Evolutionary conservation across 1,284 basidiomycete species (phyloP).

Genomic region (Stereum hirsutum): DNA sequence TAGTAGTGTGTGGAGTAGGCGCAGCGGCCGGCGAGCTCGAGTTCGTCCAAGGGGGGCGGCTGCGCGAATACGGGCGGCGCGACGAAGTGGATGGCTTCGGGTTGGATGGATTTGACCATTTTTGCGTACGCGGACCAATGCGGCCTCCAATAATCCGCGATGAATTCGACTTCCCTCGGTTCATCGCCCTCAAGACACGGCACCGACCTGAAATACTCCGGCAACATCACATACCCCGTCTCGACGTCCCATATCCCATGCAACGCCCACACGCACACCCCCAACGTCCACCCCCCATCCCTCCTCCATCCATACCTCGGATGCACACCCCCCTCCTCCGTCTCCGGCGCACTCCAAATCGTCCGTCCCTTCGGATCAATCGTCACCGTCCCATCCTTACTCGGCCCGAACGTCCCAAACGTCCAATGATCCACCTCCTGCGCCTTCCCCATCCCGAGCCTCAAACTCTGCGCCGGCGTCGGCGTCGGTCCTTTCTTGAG

Average conservation of each 20-base stretch:
- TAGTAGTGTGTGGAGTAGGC: slow-evolving; percentile 90
- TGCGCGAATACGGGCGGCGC: slow-evolving; percentile 88
- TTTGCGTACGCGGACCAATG: slow-evolving; percentile 63
- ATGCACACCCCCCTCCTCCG: slow-evolving; percentile 37
- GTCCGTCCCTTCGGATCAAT: slow-evolving; percentile 79
- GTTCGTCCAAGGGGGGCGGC: slow-evolving; percentile 60
- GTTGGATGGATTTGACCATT: slow-evolving; percentile 67
- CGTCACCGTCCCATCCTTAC: slow-evolving; percentile 59
- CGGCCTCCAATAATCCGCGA: slow-evolving; percentile 77
- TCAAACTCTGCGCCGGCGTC: slow-evolving; percentile 77
- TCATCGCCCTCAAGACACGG: slow-evolving; percentile 22
- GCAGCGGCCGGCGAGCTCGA: slow-evolving; percentile 59
- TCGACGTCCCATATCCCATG: slow-evolving; percentile 89
- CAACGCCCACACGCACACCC: slow-evolving; percentile 85
- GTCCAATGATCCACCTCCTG: slow-evolving; percentile 84
- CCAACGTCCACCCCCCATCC: slow-evolving; percentile 70
- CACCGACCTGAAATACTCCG: slow-evolving; percentile 68
- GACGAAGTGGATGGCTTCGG: slow-evolving; percentile 84
- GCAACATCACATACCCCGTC: slow-evolving; percentile 58
- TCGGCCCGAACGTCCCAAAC: slow-evolving; percentile 78
- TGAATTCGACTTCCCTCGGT: slow-evolving; percentile 50
- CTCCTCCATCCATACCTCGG: slow-evolving; percentile 78
- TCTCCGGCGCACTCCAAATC: slow-evolving; percentile 57
- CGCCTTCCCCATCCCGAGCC: slow-evolving; percentile 80
- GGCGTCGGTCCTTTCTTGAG: slow-evolving; percentile 85